phyloP scores from a whole-genome alignment of 257 asterid species.

The Cordia subcordata region DNA sequence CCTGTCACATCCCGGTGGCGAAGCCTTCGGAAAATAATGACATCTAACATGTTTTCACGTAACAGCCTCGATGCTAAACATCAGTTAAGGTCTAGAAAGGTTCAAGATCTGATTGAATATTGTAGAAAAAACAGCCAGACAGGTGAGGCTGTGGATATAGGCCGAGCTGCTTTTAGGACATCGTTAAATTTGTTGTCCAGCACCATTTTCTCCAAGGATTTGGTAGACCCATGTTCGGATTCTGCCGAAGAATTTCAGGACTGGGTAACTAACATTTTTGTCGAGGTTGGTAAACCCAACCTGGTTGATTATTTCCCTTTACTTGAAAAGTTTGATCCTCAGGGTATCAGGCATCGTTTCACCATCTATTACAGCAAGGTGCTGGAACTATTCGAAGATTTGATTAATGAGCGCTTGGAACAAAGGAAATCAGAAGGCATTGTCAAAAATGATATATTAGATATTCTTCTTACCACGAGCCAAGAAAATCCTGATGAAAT shows the following conservation, averaged over 20 bases:
- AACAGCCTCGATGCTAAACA: not conserved
- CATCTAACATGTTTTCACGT: no score
- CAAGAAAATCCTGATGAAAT: no score
- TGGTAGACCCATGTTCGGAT: not conserved
- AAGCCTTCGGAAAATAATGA: no score
- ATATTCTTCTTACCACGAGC: no score
- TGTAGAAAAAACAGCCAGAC: no score
- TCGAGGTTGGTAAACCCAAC: not conserved
- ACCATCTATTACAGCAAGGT: not conserved
- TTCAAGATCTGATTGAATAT: no score
- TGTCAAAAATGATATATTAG: not conserved
- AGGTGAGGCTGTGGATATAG: no score
- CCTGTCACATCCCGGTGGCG: no score
- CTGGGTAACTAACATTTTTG: not conserved
- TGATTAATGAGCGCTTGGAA: not conserved
- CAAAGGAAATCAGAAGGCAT: no score
- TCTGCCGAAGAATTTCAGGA: not conserved
- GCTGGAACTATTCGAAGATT: not conserved
- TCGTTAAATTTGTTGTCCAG: no score
- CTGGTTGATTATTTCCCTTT: not conserved
- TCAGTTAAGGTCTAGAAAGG: not conserved
- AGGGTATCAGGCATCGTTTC: no score
- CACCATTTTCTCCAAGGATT: not conserved
- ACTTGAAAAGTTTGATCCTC: not conserved
- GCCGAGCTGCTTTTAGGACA: no score